A percentile compares a stretch with the other conserved stretches of the same genome.
phyloP scores from a whole-genome alignment of 305 asterid species.

The Petunia hybrid region DNA sequence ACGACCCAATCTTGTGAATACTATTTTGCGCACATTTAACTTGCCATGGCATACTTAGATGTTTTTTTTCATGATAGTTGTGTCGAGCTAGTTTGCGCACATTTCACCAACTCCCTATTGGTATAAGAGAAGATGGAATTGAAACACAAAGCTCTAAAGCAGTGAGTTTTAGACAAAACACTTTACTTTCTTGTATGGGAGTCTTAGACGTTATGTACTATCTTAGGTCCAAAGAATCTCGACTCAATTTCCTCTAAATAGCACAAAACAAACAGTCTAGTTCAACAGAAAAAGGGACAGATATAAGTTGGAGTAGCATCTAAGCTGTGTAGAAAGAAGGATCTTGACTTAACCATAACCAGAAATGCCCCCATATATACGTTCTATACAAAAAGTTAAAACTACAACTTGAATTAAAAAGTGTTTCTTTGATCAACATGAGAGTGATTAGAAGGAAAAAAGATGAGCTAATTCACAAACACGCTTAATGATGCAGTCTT shows the following conservation, averaged over 20 bases:
- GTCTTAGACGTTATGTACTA: too few species aligned
- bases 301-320: too few species aligned
- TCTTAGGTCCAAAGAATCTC: too few species aligned
- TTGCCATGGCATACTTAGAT: neutral
- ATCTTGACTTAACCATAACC: neutral
- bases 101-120: neutral
- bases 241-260: too few species aligned
- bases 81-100: too few species aligned
- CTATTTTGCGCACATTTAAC: neutral
- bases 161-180: too few species aligned
- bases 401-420: conserved; percentile 5
- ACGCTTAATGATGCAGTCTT: conserved; percentile 26
- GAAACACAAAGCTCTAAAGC: neutral
- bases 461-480: conserved; percentile 21
- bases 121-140: neutral
- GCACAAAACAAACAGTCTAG: too few species aligned
- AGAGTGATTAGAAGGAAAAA: conserved; percentile 24
- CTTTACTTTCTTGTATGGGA: too few species aligned
- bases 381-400: conserved; percentile 14
- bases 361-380: conserved; percentile 25
- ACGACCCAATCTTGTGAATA: neutral
- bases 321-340: neutral
- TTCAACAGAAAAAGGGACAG: too few species aligned
- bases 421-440: conserved; percentile 19
- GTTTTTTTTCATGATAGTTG: too few species aligned